Evolutionary conservation across 2,329 filamentous ascomycete genomes (phyloP).

Genomic region (Talaromyces sp.): DNA sequence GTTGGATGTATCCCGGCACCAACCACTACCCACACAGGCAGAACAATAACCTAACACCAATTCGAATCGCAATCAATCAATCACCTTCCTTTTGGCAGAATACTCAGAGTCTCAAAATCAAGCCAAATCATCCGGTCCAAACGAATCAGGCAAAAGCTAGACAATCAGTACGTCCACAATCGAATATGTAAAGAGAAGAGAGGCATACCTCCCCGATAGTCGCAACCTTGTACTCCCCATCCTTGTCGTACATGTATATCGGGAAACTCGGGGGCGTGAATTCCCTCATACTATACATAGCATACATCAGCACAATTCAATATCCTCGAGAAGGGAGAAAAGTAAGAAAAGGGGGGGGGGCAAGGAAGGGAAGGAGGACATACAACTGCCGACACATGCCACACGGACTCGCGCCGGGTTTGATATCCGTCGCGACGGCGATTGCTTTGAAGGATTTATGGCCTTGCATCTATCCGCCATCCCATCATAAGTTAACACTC

Average conservation of each 20-base stretch:
- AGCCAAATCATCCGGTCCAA: constrained; percentile 20
- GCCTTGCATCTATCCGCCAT: constrained; percentile 40
- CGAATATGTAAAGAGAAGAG: neutral
- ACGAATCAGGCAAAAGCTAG: constrained; percentile 20
- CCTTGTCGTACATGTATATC: constrained; percentile 88
- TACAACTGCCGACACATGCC: constrained; percentile 96
- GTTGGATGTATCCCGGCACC: neutral
- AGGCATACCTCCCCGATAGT: constrained; percentile 41
- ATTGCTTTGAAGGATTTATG: constrained; percentile 68
- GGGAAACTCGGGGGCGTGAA: constrained; percentile 69
- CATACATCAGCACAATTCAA: neutral
- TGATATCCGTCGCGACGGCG: constrained; percentile 79
- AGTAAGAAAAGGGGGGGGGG: neutral
- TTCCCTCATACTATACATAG: constrained; percentile 61
- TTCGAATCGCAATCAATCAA: neutral
- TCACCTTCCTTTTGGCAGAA: neutral
- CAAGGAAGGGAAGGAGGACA: constrained; percentile 19
- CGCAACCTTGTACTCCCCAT: constrained; percentile 58
- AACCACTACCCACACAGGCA: neutral
- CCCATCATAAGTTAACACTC: neutral
- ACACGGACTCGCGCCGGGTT: constrained; percentile 69
- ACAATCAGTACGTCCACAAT: neutral
- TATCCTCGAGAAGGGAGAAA: neutral
- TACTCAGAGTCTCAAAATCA: neutral
- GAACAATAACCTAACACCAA: neutral